Percentiles rank a stretch among this genome's conserved stretches.
phyloP scores from a whole-genome alignment of 1,284 basidiomycete species.

The Ustilago curta region DNA sequence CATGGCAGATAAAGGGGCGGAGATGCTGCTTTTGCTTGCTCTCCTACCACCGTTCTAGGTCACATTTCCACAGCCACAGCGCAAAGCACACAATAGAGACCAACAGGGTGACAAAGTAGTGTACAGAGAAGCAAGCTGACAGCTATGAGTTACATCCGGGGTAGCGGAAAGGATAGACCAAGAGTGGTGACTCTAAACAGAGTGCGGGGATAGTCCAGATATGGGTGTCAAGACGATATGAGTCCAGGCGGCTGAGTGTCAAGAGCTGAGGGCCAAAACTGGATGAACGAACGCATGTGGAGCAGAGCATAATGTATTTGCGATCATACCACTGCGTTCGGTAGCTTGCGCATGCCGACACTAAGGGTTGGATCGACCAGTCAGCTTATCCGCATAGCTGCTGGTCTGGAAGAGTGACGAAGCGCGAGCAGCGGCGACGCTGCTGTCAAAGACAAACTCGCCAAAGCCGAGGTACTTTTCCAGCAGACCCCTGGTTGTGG shows the following conservation, averaged over 20 bases:
- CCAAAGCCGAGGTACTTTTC: constrained; percentile 87
- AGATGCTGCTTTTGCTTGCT: background rate
- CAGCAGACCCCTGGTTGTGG: constrained; percentile 79
- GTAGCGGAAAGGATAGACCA: background rate
- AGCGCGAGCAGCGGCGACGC: constrained; percentile 57
- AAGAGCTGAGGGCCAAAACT: no score
- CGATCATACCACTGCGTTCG: background rate
- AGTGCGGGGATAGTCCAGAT: constrained; percentile 3
- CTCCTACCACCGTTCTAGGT: background rate
- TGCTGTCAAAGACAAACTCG: constrained; percentile 81
- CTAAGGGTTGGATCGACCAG: constrained; percentile 11
- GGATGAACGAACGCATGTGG: no score
- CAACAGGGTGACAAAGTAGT: constrained; percentile 11
- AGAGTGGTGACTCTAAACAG: background rate
- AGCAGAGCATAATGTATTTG: no score
- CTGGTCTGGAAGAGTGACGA: constrained; percentile 53
- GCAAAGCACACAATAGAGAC: background rate
- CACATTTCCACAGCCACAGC: background rate
- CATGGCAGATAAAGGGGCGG: background rate
- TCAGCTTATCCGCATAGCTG: constrained; percentile 28
- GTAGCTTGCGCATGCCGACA: background rate
- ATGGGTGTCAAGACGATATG: background rate
- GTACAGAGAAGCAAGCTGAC: constrained; percentile 12
- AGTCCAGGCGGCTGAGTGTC: background rate
- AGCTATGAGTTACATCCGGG: constrained; percentile 26